Conservation (phyloP, 2,329 filamentous ascomycete genomes). For the Colletotrichum sp. region DNA sequence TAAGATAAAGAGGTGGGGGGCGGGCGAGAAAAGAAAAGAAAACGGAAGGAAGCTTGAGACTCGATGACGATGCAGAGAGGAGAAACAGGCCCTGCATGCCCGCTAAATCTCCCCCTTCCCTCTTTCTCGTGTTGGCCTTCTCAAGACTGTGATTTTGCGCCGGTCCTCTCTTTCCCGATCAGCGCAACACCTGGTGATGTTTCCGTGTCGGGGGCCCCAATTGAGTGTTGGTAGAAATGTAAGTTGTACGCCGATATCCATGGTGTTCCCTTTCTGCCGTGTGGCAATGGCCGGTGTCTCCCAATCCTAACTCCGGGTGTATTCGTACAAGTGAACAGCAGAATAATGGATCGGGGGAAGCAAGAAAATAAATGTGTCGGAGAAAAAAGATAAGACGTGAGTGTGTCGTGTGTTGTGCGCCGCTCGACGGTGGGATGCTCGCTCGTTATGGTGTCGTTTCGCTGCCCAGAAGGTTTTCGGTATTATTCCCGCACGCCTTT, state of each 20-base stretch:
- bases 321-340: slow-evolving; percentile 21
- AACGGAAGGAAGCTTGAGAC: neutral
- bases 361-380: neutral
- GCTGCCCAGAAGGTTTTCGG: neutral
- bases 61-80: neutral
- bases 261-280: slow-evolving; percentile 17
- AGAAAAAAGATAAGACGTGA: neutral
- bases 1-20: neutral
- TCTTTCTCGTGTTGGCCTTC: neutral
- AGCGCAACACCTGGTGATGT: neutral
- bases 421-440: slow-evolving; percentile 11
- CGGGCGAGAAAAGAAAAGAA: neutral
- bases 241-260: slow-evolving; percentile 20
- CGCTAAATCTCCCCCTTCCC: neutral
- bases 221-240: slow-evolving; percentile 17
- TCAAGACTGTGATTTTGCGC: neutral
- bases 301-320: slow-evolving; percentile 20
- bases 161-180: neutral
- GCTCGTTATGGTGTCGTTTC: neutral
- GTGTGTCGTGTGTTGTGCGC: neutral
- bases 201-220: neutral
- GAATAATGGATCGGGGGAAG: slow-evolving; percentile 3
- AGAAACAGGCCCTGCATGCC: neutral
- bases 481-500: neutral
- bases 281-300: slow-evolving; percentile 20